phyloP scores from a whole-genome alignment of 768 basidiomycete species.

The Suillus subluteus region DNA sequence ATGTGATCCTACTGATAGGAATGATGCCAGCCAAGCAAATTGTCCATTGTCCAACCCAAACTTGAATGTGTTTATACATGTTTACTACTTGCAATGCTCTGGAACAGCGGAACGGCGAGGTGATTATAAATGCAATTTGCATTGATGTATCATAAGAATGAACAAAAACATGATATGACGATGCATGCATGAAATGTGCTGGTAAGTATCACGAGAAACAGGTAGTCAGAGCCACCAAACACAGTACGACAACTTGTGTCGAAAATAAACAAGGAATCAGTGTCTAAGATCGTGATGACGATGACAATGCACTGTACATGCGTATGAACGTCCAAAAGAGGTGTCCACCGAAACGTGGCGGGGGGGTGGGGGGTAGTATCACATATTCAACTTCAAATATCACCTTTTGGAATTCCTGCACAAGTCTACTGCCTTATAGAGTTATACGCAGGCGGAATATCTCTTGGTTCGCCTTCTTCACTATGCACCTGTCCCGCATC shows the following conservation, averaged over 20 bases:
- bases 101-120: too few species aligned
- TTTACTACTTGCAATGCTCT: too few species aligned
- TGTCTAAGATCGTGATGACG: not conserved
- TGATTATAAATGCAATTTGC: not conserved
- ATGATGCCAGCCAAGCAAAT: too few species aligned
- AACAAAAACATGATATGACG: not conserved
- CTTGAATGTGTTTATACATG: too few species aligned
- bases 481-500: not conserved
- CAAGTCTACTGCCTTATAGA: not conserved
- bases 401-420: not conserved
- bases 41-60: too few species aligned
- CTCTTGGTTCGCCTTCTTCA: not conserved
- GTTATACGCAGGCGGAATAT: not conserved
- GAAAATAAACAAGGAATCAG: not conserved
- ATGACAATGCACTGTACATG: not conserved
- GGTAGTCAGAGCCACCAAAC: too few species aligned
- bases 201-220: not conserved
- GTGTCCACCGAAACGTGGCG: not conserved
- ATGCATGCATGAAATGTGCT: not conserved
- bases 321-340: not conserved
- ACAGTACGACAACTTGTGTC: not conserved
- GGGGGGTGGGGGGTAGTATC: constrained; percentile 5
- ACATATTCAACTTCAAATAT: not conserved
- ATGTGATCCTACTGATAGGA: too few species aligned
- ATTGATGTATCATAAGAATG: not conserved